A percentile compares a stretch with the other conserved stretches of the same genome.
Conservation (phyloP, 768 basidiomycete genomes). For the Leccinum boreale region DNA sequence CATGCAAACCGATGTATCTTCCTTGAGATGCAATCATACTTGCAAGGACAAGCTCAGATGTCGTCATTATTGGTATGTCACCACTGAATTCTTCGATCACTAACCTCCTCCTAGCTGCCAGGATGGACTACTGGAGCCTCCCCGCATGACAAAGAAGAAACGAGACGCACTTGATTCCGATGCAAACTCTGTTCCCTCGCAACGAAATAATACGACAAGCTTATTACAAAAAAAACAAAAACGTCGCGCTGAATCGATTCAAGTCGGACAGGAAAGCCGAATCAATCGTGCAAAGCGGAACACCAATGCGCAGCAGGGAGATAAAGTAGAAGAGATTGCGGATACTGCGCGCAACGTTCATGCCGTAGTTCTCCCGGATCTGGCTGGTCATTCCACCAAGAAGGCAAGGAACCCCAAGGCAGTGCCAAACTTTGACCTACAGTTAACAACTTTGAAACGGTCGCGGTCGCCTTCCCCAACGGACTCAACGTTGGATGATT, state of each 20-base stretch:
- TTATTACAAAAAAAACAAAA: conserved; percentile 2
- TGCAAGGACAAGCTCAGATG: conserved; percentile 79
- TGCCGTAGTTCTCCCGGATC: conserved; percentile 41
- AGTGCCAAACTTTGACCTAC: conserved; percentile 47
- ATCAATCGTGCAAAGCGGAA: conserved; percentile 27
- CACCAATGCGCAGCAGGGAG: conserved; percentile 36
- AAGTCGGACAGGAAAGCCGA: conserved; percentile 13
- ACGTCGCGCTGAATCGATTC: not conserved
- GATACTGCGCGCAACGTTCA: conserved; percentile 39
- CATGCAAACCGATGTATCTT: not conserved
- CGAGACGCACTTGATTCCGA: conserved; percentile 19
- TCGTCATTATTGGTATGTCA: conserved; percentile 63
- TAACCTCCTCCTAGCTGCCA: conserved; percentile 54
- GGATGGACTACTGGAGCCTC: conserved; percentile 60
- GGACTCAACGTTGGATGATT: conserved; percentile 23
- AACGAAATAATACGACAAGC: conserved; percentile 5
- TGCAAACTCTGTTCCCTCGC: not conserved
- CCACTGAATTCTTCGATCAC: conserved; percentile 1
- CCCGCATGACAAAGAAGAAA: conserved; percentile 31
- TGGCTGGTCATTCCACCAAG: conserved; percentile 24
- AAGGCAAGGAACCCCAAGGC: conserved; percentile 15
- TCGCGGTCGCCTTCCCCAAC: conserved; percentile 16
- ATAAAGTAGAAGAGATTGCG: conserved; percentile 42
- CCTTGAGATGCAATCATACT: conserved; percentile 66
- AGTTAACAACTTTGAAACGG: conserved; percentile 37